Base-by-base conservation (phyloP, 1,139 yeast species). In the Saccharomyces hybrid region DNA sequence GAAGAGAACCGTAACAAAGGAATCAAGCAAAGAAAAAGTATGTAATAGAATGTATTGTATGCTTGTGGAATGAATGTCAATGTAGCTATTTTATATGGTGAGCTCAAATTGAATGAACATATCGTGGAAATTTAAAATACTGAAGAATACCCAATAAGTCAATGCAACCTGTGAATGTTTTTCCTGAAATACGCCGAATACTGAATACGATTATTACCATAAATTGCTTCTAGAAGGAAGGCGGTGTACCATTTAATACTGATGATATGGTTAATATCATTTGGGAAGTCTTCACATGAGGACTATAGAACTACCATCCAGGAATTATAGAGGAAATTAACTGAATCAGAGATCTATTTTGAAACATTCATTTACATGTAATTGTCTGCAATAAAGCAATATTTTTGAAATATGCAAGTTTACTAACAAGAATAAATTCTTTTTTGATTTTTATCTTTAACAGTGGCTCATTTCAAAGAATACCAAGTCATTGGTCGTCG, bases 401-500 rank as follows among this genome's bases (percentile, higher is more conserved):
- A 8, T 29, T 29, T 29, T 29, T 29, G 13, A 29, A 29, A 11
- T 13, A 11, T 13, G 13, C 13, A 9, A 4, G 28, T 52, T 48
- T 52, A 52, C 54, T 52, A 52, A 52, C 54, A 49, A 48, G 6
- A 16, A 26, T 41, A 13, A 31, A 26, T 47, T 46, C 16, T 38
- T 50, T 58, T 38, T 50, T 58, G 61, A 66, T 64, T 64, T 62
- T 67, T 56, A 54, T 8, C 13, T 27, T 49, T 32, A 20, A 48
- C 62, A 77, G 81, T 85, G 90, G 82, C 91, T 81, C 90, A 95
- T 85, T 88, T 90, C 79, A 88, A 85, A 85, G 98, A 93, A 85
- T 91, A 90, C 84, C 96, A 93, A 85, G 97, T 93, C 78, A 91
- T 93, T 80, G 99, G 99, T 82, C 96, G 99, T 81, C 96, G 95